phyloP scores from a whole-genome alignment of 1,139 yeast genomes.

The Scheffersomyces cryptocercus region DNA sequence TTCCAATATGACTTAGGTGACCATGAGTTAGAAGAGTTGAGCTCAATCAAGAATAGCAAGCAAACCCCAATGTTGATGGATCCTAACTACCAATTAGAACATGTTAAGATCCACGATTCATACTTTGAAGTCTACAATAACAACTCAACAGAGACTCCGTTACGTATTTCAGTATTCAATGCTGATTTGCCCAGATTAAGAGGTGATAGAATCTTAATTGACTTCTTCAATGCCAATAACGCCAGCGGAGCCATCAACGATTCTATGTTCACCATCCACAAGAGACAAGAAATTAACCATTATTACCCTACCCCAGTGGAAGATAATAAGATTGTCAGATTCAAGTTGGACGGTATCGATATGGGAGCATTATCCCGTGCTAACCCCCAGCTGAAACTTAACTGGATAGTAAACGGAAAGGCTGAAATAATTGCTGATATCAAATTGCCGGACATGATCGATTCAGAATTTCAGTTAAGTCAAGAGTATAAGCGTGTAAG shows the following conservation, averaged over 20 bases:
- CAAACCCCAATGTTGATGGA: slow-evolving; percentile 21
- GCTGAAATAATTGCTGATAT: slow-evolving; percentile 72
- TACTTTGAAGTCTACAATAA: slow-evolving; percentile 46
- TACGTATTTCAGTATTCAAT: slow-evolving; percentile 59
- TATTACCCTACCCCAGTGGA: slow-evolving; percentile 27
- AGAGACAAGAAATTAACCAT: slow-evolving; percentile 38
- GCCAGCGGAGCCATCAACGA: slow-evolving; percentile 75
- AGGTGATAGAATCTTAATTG: slow-evolving; percentile 58
- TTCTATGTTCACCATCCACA: slow-evolving; percentile 73
- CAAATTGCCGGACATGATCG: slow-evolving; percentile 53
- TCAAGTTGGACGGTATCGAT: slow-evolving; percentile 66
- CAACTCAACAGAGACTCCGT: slow-evolving; percentile 29
- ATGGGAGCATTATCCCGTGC: slow-evolving; percentile 43
- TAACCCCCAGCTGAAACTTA: slow-evolving; percentile 49
- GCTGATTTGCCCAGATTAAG: slow-evolving; percentile 64
- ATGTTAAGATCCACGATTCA: slow-evolving; percentile 57
- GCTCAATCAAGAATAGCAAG: slow-evolving; percentile 7
- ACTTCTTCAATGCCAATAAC: slow-evolving; percentile 67
- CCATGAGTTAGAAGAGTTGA: slow-evolving; percentile 20
- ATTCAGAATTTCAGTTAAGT: slow-evolving; percentile 21
- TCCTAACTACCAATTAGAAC: slow-evolving; percentile 49
- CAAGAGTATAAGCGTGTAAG: slow-evolving; percentile 28
- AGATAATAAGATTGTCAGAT: slow-evolving; percentile 50
- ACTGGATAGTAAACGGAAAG: slow-evolving; percentile 71
- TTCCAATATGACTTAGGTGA: slow-evolving; percentile 36